phyloP scores from a whole-genome alignment of 192 early-diverging fungal species.

The Backusella circina region DNA sequence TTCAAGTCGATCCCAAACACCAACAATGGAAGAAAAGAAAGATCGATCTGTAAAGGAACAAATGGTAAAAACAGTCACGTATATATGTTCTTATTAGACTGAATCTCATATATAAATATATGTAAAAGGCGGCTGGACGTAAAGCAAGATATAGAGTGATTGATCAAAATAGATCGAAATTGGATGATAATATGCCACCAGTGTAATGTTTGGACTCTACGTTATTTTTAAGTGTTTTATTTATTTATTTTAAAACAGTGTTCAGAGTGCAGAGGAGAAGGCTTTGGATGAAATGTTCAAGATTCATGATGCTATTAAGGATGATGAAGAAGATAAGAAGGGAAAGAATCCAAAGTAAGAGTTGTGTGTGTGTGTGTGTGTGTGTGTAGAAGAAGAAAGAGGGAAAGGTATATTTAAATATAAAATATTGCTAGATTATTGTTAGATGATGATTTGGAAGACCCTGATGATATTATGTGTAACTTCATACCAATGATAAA shows the following conservation, averaged over 20 bases:
- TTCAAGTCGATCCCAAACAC: constrained; percentile 10
- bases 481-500: constrained; percentile 70
- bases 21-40: constrained; percentile 15
- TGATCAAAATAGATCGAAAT: constrained; percentile 36
- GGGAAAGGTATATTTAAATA: neutral
- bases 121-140: constrained; percentile 26
- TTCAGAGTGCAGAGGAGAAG: constrained; percentile 36
- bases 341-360: constrained; percentile 31
- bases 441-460: constrained; percentile 25
- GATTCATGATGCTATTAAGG: constrained; percentile 67
- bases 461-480: constrained; percentile 53
- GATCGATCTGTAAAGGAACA: constrained; percentile 9
- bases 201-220: no score
- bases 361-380: no score
- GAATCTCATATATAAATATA: no score
- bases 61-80: constrained; percentile 13
- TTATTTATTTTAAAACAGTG: constrained; percentile 4
- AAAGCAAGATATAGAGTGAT: constrained; percentile 49
- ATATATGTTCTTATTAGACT: no score
- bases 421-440: neutral
- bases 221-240: no score
- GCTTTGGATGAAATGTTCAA: constrained; percentile 44
- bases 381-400: neutral
- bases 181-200: constrained; percentile 13
- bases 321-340: constrained; percentile 36